A percentile compares a stretch with the other conserved stretches of the same genome.
phyloP scores from a whole-genome alignment of 495 filamentous ascomycete genomes.

The Penicillium subrubescens region DNA sequence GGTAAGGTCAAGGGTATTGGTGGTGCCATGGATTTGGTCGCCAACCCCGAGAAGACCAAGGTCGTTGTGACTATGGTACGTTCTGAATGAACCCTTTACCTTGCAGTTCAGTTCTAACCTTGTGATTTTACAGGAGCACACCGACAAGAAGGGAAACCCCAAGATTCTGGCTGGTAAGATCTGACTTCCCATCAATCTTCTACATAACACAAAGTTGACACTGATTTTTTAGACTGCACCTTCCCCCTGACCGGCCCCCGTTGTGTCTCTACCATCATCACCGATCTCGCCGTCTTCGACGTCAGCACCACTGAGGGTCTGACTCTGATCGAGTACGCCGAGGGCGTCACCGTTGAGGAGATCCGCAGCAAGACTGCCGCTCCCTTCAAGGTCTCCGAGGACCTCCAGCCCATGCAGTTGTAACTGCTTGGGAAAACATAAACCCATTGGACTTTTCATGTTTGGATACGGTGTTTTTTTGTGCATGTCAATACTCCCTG shows the following conservation, averaged over 20 bases:
- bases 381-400: conserved; percentile 73
- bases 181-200: background rate
- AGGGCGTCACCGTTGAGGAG: conserved; percentile 82
- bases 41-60: conserved; percentile 79
- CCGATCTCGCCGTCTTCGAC: conserved; percentile 84
- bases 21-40: conserved; percentile 89
- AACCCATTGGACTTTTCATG: conserved; percentile 15
- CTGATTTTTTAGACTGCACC: conserved; percentile 59
- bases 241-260: conserved; percentile 84
- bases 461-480: conserved; percentile 14
- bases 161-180: conserved; percentile 66
- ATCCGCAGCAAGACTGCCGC: conserved; percentile 84
- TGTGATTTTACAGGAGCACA: conserved; percentile 55
- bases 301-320: conserved; percentile 78
- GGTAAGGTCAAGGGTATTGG: conserved; percentile 94
- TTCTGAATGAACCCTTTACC: too few species aligned
- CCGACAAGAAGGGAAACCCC: conserved; percentile 82
- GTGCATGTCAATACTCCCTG: conserved; percentile 6
- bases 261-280: conserved; percentile 88
- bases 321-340: conserved; percentile 78
- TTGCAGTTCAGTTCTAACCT: too few species aligned
- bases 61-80: conserved; percentile 80
- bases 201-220: conserved; percentile 30
- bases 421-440: conserved; percentile 9
- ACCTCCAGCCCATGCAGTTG: conserved; percentile 68